phyloP scores from a whole-genome alignment of 139 green algal genomes.

The Desmodesmus armatus region DNA sequence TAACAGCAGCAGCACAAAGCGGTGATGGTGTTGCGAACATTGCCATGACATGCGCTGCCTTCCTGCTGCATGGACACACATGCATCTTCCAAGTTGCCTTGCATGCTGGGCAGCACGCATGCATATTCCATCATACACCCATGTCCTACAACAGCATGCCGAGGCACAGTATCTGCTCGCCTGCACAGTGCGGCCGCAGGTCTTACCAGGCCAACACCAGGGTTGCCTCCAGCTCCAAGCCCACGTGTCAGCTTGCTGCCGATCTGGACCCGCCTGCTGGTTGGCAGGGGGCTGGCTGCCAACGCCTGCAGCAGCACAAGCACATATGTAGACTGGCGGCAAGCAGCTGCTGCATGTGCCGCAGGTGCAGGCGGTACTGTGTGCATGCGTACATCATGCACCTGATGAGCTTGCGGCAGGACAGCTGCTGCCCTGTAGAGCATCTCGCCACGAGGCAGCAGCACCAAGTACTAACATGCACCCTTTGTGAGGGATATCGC shows the following conservation, averaged over 20 bases:
- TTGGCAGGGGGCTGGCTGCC: constrained; percentile 70
- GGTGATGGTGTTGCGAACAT: background rate
- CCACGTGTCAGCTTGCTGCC: constrained; percentile 89
- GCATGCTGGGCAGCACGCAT: background rate
- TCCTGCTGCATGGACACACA: background rate
- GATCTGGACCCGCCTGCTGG: constrained; percentile 85
- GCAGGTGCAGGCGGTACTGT: background rate
- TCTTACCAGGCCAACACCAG: constrained; percentile 85
- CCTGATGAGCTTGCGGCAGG: too few species aligned
- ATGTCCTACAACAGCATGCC: too few species aligned
- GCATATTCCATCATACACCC: too few species aligned
- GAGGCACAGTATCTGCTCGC: too few species aligned
- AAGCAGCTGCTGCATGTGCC: background rate
- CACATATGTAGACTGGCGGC: background rate
- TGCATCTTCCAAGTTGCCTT: background rate
- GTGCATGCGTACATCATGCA: background rate
- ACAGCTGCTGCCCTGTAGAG: too few species aligned
- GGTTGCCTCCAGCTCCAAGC: constrained; percentile 91
- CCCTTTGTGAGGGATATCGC: too few species aligned
- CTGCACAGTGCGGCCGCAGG: too few species aligned
- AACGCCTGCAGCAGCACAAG: constrained; percentile 72
- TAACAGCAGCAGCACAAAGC: background rate
- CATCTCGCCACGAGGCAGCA: too few species aligned
- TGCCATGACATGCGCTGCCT: too few species aligned
- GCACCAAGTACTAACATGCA: too few species aligned